Evolutionary conservation across 805 yeast species (phyloP).

Genomic region (Suhomyces emberorum): DNA sequence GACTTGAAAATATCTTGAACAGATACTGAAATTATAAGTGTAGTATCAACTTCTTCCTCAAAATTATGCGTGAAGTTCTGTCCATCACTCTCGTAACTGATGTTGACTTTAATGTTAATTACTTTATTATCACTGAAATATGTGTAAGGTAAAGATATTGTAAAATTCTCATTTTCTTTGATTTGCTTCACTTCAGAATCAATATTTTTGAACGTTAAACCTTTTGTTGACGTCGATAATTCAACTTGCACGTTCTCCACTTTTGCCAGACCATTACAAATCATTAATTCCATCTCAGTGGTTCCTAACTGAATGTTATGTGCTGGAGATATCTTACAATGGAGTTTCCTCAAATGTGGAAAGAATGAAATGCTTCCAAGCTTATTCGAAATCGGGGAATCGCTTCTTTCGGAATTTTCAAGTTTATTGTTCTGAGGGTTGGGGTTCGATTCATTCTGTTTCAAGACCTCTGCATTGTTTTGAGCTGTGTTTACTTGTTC

Average conservation of each 20-base stretch:
- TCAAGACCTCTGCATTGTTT: not conserved
- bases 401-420: not conserved
- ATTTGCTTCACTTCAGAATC: not conserved
- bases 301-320: slow-evolving; percentile 24
- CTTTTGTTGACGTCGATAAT: slow-evolving; percentile 15
- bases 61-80: slow-evolving; percentile 19
- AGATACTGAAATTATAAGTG: slow-evolving; percentile 63
- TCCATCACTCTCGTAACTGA: slow-evolving; percentile 18
- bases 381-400: not conserved
- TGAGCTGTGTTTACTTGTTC: not conserved
- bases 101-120: slow-evolving; percentile 17
- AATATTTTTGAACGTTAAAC: slow-evolving; percentile 12
- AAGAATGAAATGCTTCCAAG: slow-evolving; percentile 9
- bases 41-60: slow-evolving; percentile 45
- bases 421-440: no score
- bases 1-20: slow-evolving; percentile 75
- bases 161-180: not conserved
- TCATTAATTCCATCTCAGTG: slow-evolving; percentile 21
- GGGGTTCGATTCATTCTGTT: not conserved
- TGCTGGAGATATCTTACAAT: slow-evolving; percentile 27
- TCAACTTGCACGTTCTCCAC: slow-evolving; percentile 25
- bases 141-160: slow-evolving; percentile 1
- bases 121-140: slow-evolving; percentile 27
- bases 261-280: slow-evolving; percentile 28
- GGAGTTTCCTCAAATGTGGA: slow-evolving; percentile 20